phyloP scores from a whole-genome alignment of 2,329 filamentous ascomycete genomes.

The Didymella pinodella region DNA sequence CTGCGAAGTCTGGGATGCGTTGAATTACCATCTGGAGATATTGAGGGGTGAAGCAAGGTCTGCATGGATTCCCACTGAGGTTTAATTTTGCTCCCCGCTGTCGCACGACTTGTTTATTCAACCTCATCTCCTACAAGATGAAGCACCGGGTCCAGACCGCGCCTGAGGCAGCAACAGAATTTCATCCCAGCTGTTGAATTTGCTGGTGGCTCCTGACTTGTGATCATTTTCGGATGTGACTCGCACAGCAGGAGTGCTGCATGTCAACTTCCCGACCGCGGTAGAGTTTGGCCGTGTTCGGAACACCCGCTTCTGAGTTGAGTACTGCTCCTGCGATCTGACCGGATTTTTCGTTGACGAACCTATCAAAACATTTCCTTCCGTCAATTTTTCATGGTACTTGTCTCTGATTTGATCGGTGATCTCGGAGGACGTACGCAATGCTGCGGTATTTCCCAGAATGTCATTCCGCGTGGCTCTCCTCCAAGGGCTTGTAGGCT shows the following conservation, averaged over 20 bases:
- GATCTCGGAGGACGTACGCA: not conserved
- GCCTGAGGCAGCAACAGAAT: conserved; percentile 23
- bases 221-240: conserved; percentile 21
- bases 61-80: conserved; percentile 22
- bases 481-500: not conserved
- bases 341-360: not conserved
- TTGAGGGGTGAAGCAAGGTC: conserved; percentile 23
- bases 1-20: conserved; percentile 16
- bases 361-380: conserved; percentile 5
- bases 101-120: conserved; percentile 27
- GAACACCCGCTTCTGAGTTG: conserved; percentile 8
- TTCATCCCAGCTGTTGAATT: conserved; percentile 9
- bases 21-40: conserved; percentile 21
- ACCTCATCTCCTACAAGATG: conserved; percentile 33
- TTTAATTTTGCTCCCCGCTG: conserved; percentile 32
- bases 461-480: not conserved
- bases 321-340: not conserved
- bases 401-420: not conserved
- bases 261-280: conserved; percentile 13
- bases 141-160: conserved; percentile 29
- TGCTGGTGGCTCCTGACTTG: conserved; percentile 17
- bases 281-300: conserved; percentile 14
- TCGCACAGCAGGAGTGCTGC: conserved; percentile 13
- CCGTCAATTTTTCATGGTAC: conserved; percentile 10
- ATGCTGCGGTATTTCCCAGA: not conserved